Percentiles rank a stretch among this genome's conserved stretches.
Evolutionary conservation across 129 eudicot species (phyloP).

Genomic region (Solidago caesia): DNA sequence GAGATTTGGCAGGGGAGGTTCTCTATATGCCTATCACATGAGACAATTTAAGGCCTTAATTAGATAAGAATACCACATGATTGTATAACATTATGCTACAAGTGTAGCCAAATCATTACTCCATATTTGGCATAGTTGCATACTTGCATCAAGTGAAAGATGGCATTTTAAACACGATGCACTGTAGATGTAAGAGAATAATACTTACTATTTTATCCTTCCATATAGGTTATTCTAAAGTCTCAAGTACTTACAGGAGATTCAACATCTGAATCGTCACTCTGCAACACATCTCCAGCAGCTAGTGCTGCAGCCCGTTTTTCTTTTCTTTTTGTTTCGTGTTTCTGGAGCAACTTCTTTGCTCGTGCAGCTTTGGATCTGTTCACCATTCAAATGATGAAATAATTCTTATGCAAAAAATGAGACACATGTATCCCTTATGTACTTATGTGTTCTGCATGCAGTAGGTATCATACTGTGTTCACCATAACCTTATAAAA

Average conservation of each 20-base stretch:
- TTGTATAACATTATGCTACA: not conserved
- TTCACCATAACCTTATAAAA: too few species aligned
- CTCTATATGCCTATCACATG: constrained; percentile 52
- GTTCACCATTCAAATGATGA: constrained; percentile 18
- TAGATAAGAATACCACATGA: constrained; percentile 19
- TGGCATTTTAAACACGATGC: not conserved
- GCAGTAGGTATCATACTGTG: too few species aligned
- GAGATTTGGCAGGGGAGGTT: constrained; percentile 84
- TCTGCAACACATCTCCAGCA: constrained; percentile 83
- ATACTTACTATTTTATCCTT: constrained; percentile 10
- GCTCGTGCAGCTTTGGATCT: constrained; percentile 88
- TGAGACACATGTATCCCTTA: not conserved
- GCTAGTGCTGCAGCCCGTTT: constrained; percentile 75
- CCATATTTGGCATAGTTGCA: too few species aligned
- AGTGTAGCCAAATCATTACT: not conserved
- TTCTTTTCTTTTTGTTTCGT: constrained; percentile 49
- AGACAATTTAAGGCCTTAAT: constrained; percentile 16
- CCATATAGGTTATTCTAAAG: not conserved
- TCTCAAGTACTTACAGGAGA: constrained; percentile 51
- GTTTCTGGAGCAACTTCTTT: constrained; percentile 57
- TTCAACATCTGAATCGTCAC: constrained; percentile 81
- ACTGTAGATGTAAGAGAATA: not conserved
- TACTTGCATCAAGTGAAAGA: not conserved
- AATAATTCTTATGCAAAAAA: not conserved
- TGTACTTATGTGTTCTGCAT: too few species aligned